Base-by-base conservation (phyloP, 1,139 yeast species). In the Suzukiozyma palmioleophila region DNA sequence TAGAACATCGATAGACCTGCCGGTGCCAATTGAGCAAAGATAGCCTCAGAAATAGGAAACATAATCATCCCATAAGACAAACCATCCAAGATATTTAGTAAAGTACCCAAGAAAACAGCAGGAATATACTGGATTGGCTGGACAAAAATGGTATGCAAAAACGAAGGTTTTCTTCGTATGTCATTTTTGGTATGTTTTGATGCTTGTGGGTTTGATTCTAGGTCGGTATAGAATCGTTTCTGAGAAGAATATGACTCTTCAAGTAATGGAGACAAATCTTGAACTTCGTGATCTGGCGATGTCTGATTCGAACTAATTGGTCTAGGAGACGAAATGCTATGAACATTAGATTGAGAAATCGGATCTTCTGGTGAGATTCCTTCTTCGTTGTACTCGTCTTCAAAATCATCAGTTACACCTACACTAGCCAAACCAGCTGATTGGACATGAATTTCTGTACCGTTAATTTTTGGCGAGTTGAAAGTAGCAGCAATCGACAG, bases 51-150 rank as follows among this genome's bases (percentile, higher is more conserved):
- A 25, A 90, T 73, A 0, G 98, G 98, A 64, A 92, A 92, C 70
- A 92, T 79, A 54, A 92, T 90, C 97, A 92, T 90, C 35, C 98
- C 98, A 57, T 92, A 92, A 0, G 96, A 88, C 38, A 92, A 71
- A 0, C 96, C 98, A 61, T 92, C 98, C 40, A 92, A 73, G 37
- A 92, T 84, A 55, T 92, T 92, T 36, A 92, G 69, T 36, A 92
- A 64, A 0, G 89, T 72, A 0, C 98, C 98, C 32, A 92, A 66
- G 35, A 88, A 75, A 6, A 90, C 96, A 0, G 96, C 82, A 0
- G 95, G 94, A 2, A 80, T 42, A 52, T 74, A 80, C n/a, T 65
- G 49, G 3, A 75, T 42, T 0, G 84, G 82, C 45, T 59, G 61
- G 3, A 57, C 31, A 6, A 73, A 30, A 31, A 45, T 43, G 39